Percentiles rank a stretch among this genome's conserved stretches.
These are phyloP conservation scores for Aspergillus sp. DNA, from an alignment of 2,329 filamentous ascomycete species.

Conservation along the genomic window DNA sequence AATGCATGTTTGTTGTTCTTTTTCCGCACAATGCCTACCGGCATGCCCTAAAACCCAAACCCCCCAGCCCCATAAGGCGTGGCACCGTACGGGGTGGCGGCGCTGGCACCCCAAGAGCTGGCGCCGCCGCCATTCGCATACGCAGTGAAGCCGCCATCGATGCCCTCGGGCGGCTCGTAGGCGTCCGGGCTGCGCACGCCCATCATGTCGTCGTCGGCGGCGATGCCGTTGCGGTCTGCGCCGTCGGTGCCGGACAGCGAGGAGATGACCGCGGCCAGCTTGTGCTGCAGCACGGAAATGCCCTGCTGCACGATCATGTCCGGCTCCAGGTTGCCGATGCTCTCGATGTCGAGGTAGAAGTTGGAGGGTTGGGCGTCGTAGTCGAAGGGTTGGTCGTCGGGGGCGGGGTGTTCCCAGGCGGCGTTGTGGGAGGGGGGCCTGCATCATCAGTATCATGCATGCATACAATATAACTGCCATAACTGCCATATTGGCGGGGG, in stretches of 20 bases:
- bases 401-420: constrained; percentile 67
- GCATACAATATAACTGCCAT: neutral
- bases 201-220: constrained; percentile 36
- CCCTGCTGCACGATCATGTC: constrained; percentile 83
- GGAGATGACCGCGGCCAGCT: constrained; percentile 71
- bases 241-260: constrained; percentile 46
- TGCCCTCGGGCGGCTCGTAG: constrained; percentile 38
- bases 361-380: constrained; percentile 74
- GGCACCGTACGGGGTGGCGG: constrained; percentile 51
- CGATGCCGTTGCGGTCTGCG: constrained; percentile 44
- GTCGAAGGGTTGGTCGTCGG: constrained; percentile 80
- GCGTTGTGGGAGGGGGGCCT: constrained; percentile 32
- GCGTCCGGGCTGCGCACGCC: constrained; percentile 44
- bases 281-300: constrained; percentile 80
- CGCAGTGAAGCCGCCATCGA: constrained; percentile 33
- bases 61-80: constrained; percentile 17
- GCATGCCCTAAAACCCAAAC: constrained; percentile 23
- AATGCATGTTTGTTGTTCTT: no score
- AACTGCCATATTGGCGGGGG: constrained; percentile 1
- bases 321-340: constrained; percentile 76
- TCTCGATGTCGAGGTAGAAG: constrained; percentile 94
- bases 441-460: neutral
- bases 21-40: no score
- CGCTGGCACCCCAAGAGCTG: constrained; percentile 57
- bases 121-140: constrained; percentile 40